These are phyloP conservation scores for Pelargonium nanum DNA, from an alignment of 345 rosid species.

Conservation along the genomic window DNA sequence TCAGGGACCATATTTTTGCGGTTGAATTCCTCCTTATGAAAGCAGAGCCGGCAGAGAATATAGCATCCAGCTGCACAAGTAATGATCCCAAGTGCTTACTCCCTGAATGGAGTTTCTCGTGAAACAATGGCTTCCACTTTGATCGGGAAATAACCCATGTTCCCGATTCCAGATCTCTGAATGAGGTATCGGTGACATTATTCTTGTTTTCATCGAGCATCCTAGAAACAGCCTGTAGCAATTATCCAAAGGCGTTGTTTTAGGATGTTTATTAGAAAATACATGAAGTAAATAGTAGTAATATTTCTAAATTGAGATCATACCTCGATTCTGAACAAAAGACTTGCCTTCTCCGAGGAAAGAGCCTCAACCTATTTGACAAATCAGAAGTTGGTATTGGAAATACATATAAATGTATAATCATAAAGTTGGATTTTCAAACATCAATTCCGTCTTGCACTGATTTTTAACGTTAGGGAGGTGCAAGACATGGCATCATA, in stretches of 20 bases:
- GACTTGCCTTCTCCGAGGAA: constrained; percentile 87
- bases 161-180: constrained; percentile 62
- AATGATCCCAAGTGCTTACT: constrained; percentile 60
- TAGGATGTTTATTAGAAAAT: neutral
- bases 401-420: neutral
- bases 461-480: too few relatives aligned
- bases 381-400: neutral
- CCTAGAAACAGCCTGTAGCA: constrained; percentile 60
- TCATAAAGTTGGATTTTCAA: neutral
- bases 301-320: neutral
- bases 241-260: neutral
- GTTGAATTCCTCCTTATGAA: constrained; percentile 67
- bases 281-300: neutral
- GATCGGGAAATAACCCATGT: constrained; percentile 41
- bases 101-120: constrained; percentile 58
- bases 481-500: too few relatives aligned
- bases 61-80: constrained; percentile 59
- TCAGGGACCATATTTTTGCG: constrained; percentile 58
- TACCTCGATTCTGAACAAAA: constrained; percentile 82
- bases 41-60: constrained; percentile 62
- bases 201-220: constrained; percentile 58
- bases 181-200: constrained; percentile 17
- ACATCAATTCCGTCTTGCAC: neutral
- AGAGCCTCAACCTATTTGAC: constrained; percentile 71
- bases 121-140: constrained; percentile 39